Conservation (phyloP, 257 asterid species). For the Fraxinus anomala region DNA sequence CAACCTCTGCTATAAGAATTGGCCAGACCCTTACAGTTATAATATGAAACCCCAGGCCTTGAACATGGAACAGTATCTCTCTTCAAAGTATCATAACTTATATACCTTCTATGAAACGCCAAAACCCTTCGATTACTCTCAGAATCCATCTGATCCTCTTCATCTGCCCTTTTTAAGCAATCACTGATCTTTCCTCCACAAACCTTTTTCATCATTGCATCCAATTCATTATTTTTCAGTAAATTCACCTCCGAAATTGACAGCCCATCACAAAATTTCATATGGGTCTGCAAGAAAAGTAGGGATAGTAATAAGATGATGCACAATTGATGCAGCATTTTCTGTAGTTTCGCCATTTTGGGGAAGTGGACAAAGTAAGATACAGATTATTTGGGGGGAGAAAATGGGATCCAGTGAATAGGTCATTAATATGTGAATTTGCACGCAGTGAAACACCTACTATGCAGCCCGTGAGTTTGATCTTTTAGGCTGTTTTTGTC, state of each 20-base stretch:
- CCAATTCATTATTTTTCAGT: slow-evolving; percentile 36
- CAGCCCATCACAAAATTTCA: slow-evolving; percentile 37
- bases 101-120: slow-evolving; percentile 54
- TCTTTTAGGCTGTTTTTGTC: too few species aligned
- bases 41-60: slow-evolving; percentile 81
- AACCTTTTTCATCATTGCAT: slow-evolving; percentile 39
- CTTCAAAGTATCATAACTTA: slow-evolving; percentile 67
- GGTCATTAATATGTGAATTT: too few species aligned
- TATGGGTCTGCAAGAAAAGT: slow-evolving; percentile 17
- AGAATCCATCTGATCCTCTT: slow-evolving; percentile 49
- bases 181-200: slow-evolving; percentile 48
- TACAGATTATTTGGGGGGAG: background rate
- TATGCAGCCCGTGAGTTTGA: too few species aligned
- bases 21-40: slow-evolving; percentile 61
- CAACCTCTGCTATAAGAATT: slow-evolving; percentile 74
- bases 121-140: slow-evolving; percentile 62
- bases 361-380: background rate
- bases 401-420: background rate
- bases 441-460: too few species aligned
- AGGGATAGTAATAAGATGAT: background rate
- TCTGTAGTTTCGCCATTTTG: background rate
- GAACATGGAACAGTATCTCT: slow-evolving; percentile 81
- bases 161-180: slow-evolving; percentile 28
- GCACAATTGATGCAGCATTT: background rate
- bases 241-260: slow-evolving; percentile 44